Conservation (phyloP, 345 rosid species). For the Hibiscus mutabilis region DNA sequence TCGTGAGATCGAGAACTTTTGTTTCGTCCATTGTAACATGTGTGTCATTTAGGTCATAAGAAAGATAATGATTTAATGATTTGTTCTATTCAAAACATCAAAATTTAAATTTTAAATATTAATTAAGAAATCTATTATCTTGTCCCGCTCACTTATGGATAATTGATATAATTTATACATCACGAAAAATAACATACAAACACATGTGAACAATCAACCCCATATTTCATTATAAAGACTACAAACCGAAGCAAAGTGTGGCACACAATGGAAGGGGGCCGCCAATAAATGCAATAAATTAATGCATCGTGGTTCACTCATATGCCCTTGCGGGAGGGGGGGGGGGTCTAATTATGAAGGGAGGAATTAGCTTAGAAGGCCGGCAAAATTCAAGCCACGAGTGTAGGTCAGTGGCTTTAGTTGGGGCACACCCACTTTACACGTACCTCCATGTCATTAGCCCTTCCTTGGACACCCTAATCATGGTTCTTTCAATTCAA, state of each 20-base stretch:
- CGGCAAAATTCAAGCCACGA: slow-evolving; percentile 38
- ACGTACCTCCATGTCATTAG: slow-evolving; percentile 39
- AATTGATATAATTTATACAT: too few relatives aligned
- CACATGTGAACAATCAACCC: background rate
- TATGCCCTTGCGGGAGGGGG: too few relatives aligned
- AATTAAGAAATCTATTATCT: too few relatives aligned
- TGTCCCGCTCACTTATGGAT: too few relatives aligned
- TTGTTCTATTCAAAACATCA: too few relatives aligned
- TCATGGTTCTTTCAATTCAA: slow-evolving; percentile 26
- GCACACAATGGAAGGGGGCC: background rate
- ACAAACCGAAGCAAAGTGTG: background rate
- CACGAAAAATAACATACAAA: background rate
- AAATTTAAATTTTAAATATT: too few relatives aligned
- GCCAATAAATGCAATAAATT: slow-evolving; percentile 1
- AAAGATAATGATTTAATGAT: too few relatives aligned
- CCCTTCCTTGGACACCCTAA: slow-evolving; percentile 22
- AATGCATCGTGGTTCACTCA: background rate
- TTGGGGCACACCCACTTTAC: slow-evolving; percentile 40
- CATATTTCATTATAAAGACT: background rate
- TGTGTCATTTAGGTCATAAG: too few relatives aligned
- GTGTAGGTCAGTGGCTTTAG: slow-evolving; percentile 36
- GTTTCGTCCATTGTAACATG: too few relatives aligned
- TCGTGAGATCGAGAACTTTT: too few relatives aligned
- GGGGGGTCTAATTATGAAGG: too few relatives aligned
- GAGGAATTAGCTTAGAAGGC: background rate